Evolutionary conservation across 441 rosid species (phyloP).

Genomic region (Capsella rubella): DNA sequence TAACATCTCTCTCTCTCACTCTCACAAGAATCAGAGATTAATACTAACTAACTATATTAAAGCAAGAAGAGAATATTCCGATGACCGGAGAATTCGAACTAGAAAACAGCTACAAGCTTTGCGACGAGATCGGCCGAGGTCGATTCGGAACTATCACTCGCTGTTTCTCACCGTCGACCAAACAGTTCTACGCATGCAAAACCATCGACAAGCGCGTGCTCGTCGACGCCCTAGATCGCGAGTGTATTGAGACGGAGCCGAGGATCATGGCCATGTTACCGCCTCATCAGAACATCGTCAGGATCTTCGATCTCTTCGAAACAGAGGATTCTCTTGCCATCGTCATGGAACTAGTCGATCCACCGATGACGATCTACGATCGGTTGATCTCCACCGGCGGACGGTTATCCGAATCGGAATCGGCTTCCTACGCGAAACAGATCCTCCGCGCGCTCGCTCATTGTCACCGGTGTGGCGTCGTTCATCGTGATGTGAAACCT

Average conservation of each 20-base stretch:
- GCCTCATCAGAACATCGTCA: constrained; percentile 73
- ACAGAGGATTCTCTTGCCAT: constrained; percentile 60
- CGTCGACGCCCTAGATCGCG: constrained; percentile 70
- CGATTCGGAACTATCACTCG: constrained; percentile 80
- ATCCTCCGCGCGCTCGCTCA: constrained; percentile 59
- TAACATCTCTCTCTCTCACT: not conserved
- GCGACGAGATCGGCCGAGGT: constrained; percentile 89
- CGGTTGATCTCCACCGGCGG: constrained; percentile 43
- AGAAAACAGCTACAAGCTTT: constrained; percentile 62
- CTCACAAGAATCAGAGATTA: not conserved
- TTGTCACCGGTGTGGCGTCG: constrained; percentile 59
- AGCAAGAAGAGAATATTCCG: constrained; percentile 30
- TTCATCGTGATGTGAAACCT: constrained; percentile 71
- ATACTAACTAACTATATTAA: not conserved
- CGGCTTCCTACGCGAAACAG: constrained; percentile 52
- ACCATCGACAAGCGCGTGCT: constrained; percentile 64
- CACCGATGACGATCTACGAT: constrained; percentile 61
- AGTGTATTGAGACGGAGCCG: constrained; percentile 75
- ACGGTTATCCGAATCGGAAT: constrained; percentile 46
- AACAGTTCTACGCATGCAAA: constrained; percentile 73
- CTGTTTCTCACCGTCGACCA: constrained; percentile 59
- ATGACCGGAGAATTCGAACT: constrained; percentile 44
- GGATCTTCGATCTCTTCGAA: constrained; percentile 68
- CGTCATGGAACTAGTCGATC: constrained; percentile 75
- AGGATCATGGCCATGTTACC: constrained; percentile 73